Conservation (phyloP, 2,329 filamentous ascomycete genomes). For the Claviceps humidiphila region DNA sequence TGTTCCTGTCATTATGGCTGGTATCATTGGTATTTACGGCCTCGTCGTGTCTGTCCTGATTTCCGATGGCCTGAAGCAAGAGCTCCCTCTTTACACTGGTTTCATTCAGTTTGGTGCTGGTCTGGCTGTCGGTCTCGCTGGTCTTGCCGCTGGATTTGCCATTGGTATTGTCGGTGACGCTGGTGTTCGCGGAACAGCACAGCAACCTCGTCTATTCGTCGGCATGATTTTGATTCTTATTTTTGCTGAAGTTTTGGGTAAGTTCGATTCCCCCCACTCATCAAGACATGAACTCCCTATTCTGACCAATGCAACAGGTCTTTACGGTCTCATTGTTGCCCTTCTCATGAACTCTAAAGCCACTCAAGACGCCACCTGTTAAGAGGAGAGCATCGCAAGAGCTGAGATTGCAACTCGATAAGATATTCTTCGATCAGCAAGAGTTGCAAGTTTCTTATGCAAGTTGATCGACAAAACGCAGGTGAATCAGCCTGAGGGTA, state of each 20-base stretch:
- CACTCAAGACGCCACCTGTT: conserved; percentile 48
- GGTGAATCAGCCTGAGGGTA: conserved; percentile 12
- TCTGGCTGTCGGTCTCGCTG: conserved; percentile 68
- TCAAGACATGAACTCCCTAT: background rate
- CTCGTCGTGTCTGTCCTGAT: conserved; percentile 80
- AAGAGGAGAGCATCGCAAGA: conserved; percentile 11
- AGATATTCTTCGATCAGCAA: conserved; percentile 19
- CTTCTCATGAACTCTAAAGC: conserved; percentile 99
- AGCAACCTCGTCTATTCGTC: conserved; percentile 78
- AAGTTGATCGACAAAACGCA: conserved; percentile 12
- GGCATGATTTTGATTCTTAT: conserved; percentile 99
- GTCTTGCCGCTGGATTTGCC: conserved; percentile 74
- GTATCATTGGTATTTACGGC: conserved; percentile 99
- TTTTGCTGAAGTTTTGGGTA: conserved; percentile 98
- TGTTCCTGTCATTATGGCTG: conserved; percentile 99
- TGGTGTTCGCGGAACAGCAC: conserved; percentile 75
- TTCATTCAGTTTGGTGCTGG: conserved; percentile 80
- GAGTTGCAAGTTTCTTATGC: conserved; percentile 12
- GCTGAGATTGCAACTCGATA: conserved; percentile 21
- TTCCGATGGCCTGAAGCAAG: conserved; percentile 63
- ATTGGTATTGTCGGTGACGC: conserved; percentile 83
- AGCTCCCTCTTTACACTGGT: conserved; percentile 62
- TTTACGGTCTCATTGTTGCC: conserved; percentile 97
- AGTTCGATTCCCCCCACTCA: conserved; percentile 19
- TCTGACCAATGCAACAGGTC: conserved; percentile 47